Conservation (phyloP, 257 asterid species). For the Lithospermum erythrorhizon region DNA sequence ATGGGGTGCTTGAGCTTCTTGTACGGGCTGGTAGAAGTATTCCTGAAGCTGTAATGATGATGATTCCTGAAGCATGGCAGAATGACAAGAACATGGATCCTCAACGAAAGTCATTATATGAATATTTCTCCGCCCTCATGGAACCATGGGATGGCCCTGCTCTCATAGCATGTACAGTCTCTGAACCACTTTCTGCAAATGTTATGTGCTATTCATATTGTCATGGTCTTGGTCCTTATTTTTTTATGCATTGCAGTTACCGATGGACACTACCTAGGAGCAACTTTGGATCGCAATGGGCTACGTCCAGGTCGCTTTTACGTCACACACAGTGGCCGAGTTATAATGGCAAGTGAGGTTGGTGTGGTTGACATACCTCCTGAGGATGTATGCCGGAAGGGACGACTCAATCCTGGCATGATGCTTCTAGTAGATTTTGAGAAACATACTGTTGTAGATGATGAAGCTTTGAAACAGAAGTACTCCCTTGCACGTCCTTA, state of each 20-base stretch:
- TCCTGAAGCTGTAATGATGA: constrained; percentile 98
- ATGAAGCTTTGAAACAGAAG: constrained; percentile 93
- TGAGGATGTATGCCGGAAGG: constrained; percentile 87
- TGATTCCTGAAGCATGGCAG: constrained; percentile 99
- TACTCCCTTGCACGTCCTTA: constrained; percentile 91
- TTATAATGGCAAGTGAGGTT: constrained; percentile 99
- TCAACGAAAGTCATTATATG: constrained; percentile 66
- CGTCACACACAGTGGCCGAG: constrained; percentile 92
- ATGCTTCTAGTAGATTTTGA: constrained; percentile 99
- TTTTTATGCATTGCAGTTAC: constrained; percentile 61
- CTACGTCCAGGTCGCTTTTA: constrained; percentile 98
- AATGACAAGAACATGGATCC: constrained; percentile 96
- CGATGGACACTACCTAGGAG: constrained; percentile 98
- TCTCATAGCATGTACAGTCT: constrained; percentile 72
- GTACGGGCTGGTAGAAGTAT: constrained; percentile 98
- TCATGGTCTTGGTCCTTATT: constrained; percentile 13
- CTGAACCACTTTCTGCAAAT: constrained; percentile 1
- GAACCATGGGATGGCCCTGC: constrained; percentile 99
- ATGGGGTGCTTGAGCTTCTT: constrained; percentile 96
- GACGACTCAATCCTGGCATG: constrained; percentile 99
- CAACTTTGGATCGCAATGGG: constrained; percentile 96
- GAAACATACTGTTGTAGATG: constrained; percentile 92
- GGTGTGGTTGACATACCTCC: constrained; percentile 99
- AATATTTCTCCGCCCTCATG: constrained; percentile 88
- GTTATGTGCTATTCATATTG: constrained; percentile 4